A percentile compares a stretch with the other conserved stretches of the same genome.
Conservation (phyloP, 148 eudicot genomes). For the Rhododendron simsii region DNA sequence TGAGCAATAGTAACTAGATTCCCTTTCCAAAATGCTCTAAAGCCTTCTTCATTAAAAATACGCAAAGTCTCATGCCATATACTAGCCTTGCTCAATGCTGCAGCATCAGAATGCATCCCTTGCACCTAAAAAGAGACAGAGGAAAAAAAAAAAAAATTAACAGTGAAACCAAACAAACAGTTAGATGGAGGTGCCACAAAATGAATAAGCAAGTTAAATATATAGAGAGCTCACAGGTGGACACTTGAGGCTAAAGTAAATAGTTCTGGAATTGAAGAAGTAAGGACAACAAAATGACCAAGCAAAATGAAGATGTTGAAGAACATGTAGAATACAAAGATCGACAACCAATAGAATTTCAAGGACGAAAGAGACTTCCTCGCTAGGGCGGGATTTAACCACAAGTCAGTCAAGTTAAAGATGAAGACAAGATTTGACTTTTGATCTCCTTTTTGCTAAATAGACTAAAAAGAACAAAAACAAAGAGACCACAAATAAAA, state of each 20-base stretch:
- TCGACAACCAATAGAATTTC: neutral
- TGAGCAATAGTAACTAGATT: conserved; percentile 81
- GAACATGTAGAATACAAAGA: neutral
- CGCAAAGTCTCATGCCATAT: conserved; percentile 75
- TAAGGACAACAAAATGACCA: neutral
- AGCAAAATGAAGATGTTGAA: neutral
- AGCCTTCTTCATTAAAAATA: conserved; percentile 72
- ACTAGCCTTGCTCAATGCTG: conserved; percentile 50
- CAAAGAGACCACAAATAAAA: neutral
- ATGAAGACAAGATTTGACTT: neutral
- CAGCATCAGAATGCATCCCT: conserved; percentile 82
- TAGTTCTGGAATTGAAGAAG: neutral
- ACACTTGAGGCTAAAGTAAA: neutral
- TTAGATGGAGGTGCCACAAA: neutral
- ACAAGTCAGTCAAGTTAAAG: neutral
- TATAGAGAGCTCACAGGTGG: neutral
- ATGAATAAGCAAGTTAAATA: neutral
- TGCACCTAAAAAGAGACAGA: conserved; percentile 47
- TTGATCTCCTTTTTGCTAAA: neutral
- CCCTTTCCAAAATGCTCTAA: conserved; percentile 92
- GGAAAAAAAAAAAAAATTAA: neutral
- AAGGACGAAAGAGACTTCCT: neutral
- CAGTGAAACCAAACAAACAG: neutral
- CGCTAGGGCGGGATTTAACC: neutral
- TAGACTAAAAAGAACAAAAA: neutral